Evolutionary conservation across 1,284 basidiomycete species (phyloP).

Genomic region (Cryptococcus sp.): DNA sequence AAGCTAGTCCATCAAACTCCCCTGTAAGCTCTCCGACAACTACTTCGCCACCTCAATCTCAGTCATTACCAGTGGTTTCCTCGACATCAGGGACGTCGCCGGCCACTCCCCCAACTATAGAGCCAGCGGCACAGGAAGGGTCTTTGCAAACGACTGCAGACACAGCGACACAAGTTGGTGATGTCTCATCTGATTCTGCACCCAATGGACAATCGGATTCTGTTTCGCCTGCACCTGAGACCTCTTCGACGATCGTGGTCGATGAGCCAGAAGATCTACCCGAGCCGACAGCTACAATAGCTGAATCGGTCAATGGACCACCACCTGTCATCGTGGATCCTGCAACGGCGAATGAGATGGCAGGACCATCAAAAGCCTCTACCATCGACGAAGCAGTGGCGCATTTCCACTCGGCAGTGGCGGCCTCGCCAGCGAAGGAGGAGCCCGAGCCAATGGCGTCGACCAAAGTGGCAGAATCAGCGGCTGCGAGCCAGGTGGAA

Average conservation of each 20-base stretch:
- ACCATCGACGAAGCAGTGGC: slow-evolving; percentile 42
- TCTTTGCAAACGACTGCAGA: not conserved
- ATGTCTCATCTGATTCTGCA: too few relatives aligned
- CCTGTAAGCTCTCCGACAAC: slow-evolving; percentile 22
- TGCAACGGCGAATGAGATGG: not conserved
- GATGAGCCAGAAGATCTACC: slow-evolving; percentile 8
- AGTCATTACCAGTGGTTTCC: not conserved
- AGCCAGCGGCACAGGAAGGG: not conserved
- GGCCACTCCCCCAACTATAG: not conserved
- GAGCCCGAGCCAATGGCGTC: not conserved
- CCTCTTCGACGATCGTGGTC: not conserved
- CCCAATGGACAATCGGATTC: too few relatives aligned
- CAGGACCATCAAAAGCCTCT: slow-evolving; percentile 14
- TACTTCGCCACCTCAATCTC: not conserved
- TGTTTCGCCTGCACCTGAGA: too few relatives aligned
- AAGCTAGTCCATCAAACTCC: slow-evolving; percentile 43
- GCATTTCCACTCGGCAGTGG: slow-evolving; percentile 32
- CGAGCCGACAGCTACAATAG: not conserved
- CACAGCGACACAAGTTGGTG: not conserved
- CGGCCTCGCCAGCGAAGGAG: slow-evolving; percentile 9
- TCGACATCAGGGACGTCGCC: not conserved
- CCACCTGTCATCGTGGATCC: not conserved
- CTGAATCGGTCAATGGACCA: not conserved
- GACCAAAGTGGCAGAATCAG: not conserved
- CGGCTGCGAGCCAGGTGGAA: too few relatives aligned